These are phyloP conservation scores for Psilocybe mexicana DNA, from an alignment of 1,284 basidiomycete species.

Conservation along the genomic window DNA sequence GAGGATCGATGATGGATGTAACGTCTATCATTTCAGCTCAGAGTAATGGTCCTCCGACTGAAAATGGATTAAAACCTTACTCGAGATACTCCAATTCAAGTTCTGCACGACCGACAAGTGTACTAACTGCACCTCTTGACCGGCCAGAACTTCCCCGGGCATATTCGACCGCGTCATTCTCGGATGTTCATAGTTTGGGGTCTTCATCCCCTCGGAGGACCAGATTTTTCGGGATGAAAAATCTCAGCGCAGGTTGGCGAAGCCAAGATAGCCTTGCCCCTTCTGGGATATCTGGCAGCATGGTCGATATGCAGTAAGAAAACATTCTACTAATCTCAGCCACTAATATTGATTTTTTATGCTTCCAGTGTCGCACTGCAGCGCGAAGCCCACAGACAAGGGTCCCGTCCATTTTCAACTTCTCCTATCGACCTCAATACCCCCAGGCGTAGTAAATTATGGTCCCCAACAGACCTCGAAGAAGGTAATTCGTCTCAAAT, in stretches of 20 bases:
- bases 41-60: conserved; percentile 56
- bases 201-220: conserved; percentile 68
- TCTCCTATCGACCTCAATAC: conserved; percentile 49
- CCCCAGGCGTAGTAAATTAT: conserved; percentile 54
- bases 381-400: conserved; percentile 48
- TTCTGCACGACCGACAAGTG: conserved; percentile 62
- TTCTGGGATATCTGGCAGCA: conserved; percentile 79
- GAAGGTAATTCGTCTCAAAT: conserved; percentile 27
- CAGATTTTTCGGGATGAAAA: conserved; percentile 82
- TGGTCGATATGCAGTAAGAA: conserved; percentile 93
- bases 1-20: conserved; percentile 66
- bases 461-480: conserved; percentile 45
- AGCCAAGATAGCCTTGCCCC: conserved; percentile 78
- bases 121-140: conserved; percentile 60
- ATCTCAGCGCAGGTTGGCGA: conserved; percentile 72
- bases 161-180: conserved; percentile 76
- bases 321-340: not conserved
- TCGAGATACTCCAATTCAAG: conserved; percentile 62
- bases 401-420: conserved; percentile 31
- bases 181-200: conserved; percentile 71
- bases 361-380: conserved; percentile 68
- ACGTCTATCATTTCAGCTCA: conserved; percentile 68
- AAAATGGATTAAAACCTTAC: conserved; percentile 56
- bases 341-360: conserved; percentile 11
- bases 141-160: conserved; percentile 60